Evolutionary conservation across 176 grass and related monocot species (phyloP).

Genomic region (Thinopyrum elongatum): DNA sequence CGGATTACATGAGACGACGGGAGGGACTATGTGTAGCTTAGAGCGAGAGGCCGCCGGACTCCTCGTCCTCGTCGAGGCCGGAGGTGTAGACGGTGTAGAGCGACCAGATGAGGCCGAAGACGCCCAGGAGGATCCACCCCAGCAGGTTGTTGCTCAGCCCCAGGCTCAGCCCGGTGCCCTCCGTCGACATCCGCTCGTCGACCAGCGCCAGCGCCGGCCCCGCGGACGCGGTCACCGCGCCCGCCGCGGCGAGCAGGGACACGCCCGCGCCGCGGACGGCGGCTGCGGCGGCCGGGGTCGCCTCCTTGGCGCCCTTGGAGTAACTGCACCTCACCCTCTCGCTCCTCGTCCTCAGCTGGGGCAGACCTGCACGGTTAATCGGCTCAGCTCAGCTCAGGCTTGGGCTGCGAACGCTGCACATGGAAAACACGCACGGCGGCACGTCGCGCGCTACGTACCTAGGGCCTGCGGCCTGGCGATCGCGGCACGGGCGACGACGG

Average conservation of each 20-base stretch:
- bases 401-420: neutral
- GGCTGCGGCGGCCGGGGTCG: neutral
- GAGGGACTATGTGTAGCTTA: neutral
- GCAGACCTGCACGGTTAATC: constrained; percentile 49
- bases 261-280: constrained; percentile 21
- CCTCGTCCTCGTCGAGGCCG: constrained; percentile 90
- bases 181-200: constrained; percentile 88
- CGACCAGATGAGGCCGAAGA: constrained; percentile 95
- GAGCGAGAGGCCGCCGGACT: constrained; percentile 84
- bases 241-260: constrained; percentile 41
- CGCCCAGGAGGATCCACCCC: constrained; percentile 75
- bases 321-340: constrained; percentile 62
- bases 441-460: constrained; percentile 27
- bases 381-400: neutral
- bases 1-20: neutral
- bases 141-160: constrained; percentile 97
- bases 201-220: constrained; percentile 82
- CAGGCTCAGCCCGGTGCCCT: constrained; percentile 93
- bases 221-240: constrained; percentile 43
- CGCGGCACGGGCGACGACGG: constrained; percentile 41
- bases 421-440: neutral
- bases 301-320: constrained; percentile 52
- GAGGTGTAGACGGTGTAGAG: constrained; percentile 91
- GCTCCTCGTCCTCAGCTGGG: constrained; percentile 55
- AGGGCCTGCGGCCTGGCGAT: constrained; percentile 38